Conservation (phyloP, 306 rosid genomes). For the Alnus rubra region DNA sequence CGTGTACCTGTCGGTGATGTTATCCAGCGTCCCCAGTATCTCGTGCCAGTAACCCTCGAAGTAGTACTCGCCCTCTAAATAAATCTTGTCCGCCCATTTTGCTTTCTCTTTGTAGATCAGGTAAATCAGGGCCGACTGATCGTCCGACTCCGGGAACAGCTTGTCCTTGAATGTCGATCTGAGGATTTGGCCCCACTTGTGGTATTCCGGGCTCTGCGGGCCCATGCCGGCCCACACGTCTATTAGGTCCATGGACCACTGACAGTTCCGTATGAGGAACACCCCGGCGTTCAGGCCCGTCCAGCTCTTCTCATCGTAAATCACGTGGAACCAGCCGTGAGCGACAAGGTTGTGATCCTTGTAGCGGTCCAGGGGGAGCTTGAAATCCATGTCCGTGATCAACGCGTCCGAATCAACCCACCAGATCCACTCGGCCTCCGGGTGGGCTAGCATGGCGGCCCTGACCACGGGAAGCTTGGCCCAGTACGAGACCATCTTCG, state of each 20-base stretch:
- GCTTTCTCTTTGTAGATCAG: conserved; percentile 54
- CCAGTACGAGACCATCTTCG: conserved; percentile 69
- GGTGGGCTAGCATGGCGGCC: conserved; percentile 90
- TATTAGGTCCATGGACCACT: conserved; percentile 84
- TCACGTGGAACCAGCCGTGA: conserved; percentile 70
- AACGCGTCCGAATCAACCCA: conserved; percentile 96
- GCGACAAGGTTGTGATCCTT: conserved; percentile 59
- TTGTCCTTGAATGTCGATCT: conserved; percentile 69
- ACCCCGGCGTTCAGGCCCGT: conserved; percentile 95
- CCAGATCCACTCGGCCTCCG: conserved; percentile 95
- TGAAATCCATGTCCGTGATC: conserved; percentile 89
- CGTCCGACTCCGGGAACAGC: conserved; percentile 80
- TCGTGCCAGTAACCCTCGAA: conserved; percentile 87
- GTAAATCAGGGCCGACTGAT: conserved; percentile 87
- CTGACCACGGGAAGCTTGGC: conserved; percentile 76
- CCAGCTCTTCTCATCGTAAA: conserved; percentile 69
- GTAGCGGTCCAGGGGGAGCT: conserved; percentile 62
- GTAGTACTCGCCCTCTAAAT: conserved; percentile 59
- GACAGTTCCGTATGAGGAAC: conserved; percentile 74
- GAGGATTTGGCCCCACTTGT: conserved; percentile 62
- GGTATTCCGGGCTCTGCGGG: conserved; percentile 68
- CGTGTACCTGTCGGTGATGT: conserved; percentile 33
- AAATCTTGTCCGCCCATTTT: conserved; percentile 72
- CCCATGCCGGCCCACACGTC: conserved; percentile 86
- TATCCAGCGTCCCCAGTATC: conserved; percentile 41